Evolutionary conservation across 176 grass and related monocot species (phyloP).

Genomic region (Miscanthus lutarioriparius): DNA sequence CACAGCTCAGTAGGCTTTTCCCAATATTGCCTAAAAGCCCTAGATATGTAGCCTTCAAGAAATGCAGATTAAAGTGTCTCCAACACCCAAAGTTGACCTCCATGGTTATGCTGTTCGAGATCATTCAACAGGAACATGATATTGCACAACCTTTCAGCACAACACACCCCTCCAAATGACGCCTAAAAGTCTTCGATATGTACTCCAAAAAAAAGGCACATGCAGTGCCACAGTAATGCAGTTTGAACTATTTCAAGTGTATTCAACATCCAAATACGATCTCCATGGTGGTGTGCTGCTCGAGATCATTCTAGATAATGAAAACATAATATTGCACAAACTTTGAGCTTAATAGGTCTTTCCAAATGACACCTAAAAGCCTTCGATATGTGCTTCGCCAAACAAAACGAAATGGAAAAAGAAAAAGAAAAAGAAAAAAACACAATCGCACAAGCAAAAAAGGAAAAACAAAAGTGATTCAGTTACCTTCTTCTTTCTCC

Average conservation of each 20-base stretch:
- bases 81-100: constrained; percentile 15
- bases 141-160: constrained; percentile 32
- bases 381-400: constrained; percentile 35
- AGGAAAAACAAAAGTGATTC: constrained; percentile 17
- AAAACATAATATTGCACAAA: constrained; percentile 23
- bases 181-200: background rate
- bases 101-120: background rate
- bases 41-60: background rate
- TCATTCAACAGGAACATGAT: constrained; percentile 2
- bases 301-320: constrained; percentile 13
- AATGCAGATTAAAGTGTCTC: constrained; percentile 23
- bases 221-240: background rate
- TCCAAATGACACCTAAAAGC: constrained; percentile 15
- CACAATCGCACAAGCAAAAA: background rate
- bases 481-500: constrained; percentile 72
- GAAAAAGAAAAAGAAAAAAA: constrained; percentile 4
- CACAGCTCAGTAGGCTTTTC: constrained; percentile 21
- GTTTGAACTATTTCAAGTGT: constrained; percentile 4
- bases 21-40: constrained; percentile 6
- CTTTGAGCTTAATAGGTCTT: constrained; percentile 26
- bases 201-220: background rate
- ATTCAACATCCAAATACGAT: constrained; percentile 1
- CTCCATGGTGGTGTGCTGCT: background rate
- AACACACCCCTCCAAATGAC: background rate
- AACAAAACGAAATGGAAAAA: background rate